Percentiles rank a stretch among this genome's conserved stretches.
These are phyloP conservation scores for Thinopyrum elongatum DNA, from an alignment of 176 grass and related monocot genomes.

Conservation along the genomic window DNA sequence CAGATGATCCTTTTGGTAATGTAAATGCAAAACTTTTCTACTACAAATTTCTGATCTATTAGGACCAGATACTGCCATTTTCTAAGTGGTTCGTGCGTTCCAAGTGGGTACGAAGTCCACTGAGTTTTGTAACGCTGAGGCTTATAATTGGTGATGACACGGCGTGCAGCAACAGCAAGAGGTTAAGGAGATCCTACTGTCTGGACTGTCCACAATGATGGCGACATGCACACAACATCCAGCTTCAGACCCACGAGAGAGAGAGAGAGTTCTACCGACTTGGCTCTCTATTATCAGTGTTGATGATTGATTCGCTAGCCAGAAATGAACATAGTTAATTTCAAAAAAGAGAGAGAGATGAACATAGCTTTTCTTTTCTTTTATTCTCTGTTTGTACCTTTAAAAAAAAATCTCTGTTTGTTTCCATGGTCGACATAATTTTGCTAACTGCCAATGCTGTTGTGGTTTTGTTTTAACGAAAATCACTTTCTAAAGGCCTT, in stretches of 20 bases:
- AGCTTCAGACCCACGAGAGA: background rate
- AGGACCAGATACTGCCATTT: background rate
- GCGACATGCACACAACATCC: slow-evolving; percentile 5
- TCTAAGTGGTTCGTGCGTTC: background rate
- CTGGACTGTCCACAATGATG: slow-evolving; percentile 5
- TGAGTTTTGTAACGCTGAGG: background rate
- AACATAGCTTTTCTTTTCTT: background rate
- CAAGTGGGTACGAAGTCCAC: background rate
- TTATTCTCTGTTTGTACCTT: no score
- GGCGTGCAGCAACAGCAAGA: slow-evolving; percentile 20
- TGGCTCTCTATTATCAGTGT: background rate
- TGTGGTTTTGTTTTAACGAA: background rate
- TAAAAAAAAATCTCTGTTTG: no score
- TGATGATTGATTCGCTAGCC: background rate
- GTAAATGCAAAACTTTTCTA: background rate
- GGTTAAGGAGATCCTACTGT: background rate
- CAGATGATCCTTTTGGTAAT: background rate
- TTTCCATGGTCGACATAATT: background rate
- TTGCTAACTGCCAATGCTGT: no score
- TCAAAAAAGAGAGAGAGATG: no score
- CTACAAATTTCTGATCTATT: no score
- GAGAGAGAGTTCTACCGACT: background rate
- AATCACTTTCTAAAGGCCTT: background rate
- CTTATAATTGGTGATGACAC: slow-evolving; percentile 17
- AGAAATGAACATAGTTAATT: background rate